phyloP scores from a whole-genome alignment of 441 rosid genomes.

The Aleurites moluccanus region DNA sequence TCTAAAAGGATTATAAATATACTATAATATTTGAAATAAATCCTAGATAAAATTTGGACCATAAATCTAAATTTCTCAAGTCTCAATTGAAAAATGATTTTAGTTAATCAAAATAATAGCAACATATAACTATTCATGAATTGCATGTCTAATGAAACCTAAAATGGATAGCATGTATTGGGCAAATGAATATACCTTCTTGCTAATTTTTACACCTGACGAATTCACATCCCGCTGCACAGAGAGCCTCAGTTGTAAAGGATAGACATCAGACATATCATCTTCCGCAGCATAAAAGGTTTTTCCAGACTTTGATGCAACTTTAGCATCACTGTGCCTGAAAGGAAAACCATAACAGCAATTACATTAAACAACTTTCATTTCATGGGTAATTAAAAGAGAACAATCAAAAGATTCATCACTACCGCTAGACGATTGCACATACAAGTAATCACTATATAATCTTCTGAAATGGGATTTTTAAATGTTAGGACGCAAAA shows the following conservation, averaged over 20 bases:
- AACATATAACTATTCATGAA: not conserved
- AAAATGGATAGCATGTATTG: constrained; percentile 23
- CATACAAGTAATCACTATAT: not conserved
- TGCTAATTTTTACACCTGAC: constrained; percentile 81
- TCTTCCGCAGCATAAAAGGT: constrained; percentile 78
- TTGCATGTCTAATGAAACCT: constrained; percentile 19
- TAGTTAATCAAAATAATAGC: not conserved
- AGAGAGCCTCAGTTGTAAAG: constrained; percentile 83
- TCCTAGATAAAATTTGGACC: not conserved
- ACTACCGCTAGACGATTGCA: not conserved
- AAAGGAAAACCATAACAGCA: constrained; percentile 27
- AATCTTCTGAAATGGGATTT: not conserved
- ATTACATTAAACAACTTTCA: constrained; percentile 9
- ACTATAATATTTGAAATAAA: not conserved
- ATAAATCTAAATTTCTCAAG: too few relatives aligned
- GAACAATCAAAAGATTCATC: constrained; percentile 19
- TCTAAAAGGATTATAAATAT: too few relatives aligned
- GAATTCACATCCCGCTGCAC: constrained; percentile 62
- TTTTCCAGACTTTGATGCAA: constrained; percentile 60
- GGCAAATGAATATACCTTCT: constrained; percentile 57
- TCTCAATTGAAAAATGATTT: too few relatives aligned
- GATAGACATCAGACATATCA: constrained; percentile 95
- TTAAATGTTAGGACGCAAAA: not conserved
- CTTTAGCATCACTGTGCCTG: constrained; percentile 83
- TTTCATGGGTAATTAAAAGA: constrained; percentile 11